Percentiles rank a stretch among this genome's conserved stretches.
phyloP scores from a whole-genome alignment of 108 stramenopile species.

The Nannochloropsis salina region DNA sequence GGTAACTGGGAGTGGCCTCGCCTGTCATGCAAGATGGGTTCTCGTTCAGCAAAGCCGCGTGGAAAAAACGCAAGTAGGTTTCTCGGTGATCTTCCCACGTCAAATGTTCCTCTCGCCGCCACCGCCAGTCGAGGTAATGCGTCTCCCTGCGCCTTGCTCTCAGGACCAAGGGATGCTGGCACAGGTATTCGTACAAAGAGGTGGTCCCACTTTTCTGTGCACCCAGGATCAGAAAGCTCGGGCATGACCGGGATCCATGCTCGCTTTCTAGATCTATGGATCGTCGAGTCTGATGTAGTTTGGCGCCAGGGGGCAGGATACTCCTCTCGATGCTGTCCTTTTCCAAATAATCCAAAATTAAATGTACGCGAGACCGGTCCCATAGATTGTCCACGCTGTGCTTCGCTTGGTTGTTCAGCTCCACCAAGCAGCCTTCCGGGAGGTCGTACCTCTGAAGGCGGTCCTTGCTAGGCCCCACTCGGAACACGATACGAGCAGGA shows the following conservation, averaged over 20 bases:
- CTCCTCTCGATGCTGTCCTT: neutral
- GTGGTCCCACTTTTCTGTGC: constrained; percentile 96
- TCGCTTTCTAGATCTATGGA: constrained; percentile 62
- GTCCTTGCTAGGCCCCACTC: constrained; percentile 65
- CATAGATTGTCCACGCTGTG: constrained; percentile 79
- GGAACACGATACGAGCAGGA: constrained; percentile 66
- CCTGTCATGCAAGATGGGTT: constrained; percentile 76
- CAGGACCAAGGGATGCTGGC: constrained; percentile 78
- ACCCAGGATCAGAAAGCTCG: constrained; percentile 56
- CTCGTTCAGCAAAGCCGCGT: constrained; percentile 57
- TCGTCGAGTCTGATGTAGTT: constrained; percentile 78
- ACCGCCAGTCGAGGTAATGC: constrained; percentile 93
- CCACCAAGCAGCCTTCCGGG: constrained; percentile 79
- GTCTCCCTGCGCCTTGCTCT: constrained; percentile 80
- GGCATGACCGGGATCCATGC: neutral
- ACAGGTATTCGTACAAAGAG: constrained; percentile 80
- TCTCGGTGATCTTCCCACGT: constrained; percentile 25
- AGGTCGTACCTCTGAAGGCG: constrained; percentile 69
- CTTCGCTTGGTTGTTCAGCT: constrained; percentile 94
- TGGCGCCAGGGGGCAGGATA: constrained; percentile 65
- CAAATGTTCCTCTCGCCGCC: constrained; percentile 55
- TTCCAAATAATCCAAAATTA: constrained; percentile 92
- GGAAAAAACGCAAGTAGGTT: constrained; percentile 64
- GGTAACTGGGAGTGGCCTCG: constrained; percentile 89
- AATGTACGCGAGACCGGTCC: constrained; percentile 69